Conservation (phyloP, 192 early-diverging fungal species). For the Entomortierella chlamydospora region DNA sequence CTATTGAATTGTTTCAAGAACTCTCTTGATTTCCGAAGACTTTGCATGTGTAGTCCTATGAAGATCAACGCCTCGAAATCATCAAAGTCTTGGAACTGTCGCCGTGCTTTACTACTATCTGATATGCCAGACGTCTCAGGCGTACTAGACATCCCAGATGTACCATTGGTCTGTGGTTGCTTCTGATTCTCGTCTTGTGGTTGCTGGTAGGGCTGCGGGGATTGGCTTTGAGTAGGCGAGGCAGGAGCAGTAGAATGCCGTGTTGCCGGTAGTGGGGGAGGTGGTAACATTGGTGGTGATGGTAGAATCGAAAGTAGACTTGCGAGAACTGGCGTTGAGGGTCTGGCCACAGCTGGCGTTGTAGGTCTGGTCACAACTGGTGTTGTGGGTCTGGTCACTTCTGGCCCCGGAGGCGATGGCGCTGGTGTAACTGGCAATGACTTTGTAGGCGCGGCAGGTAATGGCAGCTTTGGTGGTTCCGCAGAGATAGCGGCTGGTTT, state of each 20-base stretch:
- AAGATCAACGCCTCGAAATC: constrained; percentile 20
- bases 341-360: neutral
- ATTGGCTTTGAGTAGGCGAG: neutral
- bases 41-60: constrained; percentile 24
- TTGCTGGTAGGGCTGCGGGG: neutral
- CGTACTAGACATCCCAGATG: too few relatives aligned
- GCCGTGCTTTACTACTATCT: too few relatives aligned
- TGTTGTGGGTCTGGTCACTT: too few relatives aligned
- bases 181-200: neutral
- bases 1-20: constrained; percentile 17
- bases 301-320: neutral
- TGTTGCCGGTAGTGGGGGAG: constrained; percentile 1
- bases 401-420: neutral
- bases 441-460: neutral
- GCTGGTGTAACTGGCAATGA: neutral
- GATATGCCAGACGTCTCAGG: too few relatives aligned
- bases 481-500: neutral
- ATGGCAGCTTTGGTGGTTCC: neutral
- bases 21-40: constrained; percentile 18
- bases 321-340: neutral
- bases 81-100: constrained; percentile 1
- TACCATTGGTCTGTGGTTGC: neutral
- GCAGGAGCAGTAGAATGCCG: neutral
- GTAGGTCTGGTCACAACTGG: too few relatives aligned
- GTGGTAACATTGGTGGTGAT: neutral